Evolutionary conservation across 2,329 filamentous ascomycete species (phyloP), one percentile per base, ranked within the genome.

Genomic region (Plectosphaerella plurivora): DNA sequence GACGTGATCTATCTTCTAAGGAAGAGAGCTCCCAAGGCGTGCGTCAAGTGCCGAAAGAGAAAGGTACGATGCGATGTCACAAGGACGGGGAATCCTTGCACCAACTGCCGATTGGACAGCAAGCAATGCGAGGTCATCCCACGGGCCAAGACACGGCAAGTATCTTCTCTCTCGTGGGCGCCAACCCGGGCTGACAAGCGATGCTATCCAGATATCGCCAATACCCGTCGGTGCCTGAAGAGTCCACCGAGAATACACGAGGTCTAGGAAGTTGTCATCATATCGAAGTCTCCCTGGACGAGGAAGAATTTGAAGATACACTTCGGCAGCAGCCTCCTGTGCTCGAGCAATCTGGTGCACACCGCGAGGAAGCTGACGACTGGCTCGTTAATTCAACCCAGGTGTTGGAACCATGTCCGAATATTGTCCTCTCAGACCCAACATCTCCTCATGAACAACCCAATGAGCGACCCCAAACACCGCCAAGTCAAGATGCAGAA

Each of bases 41-140:
- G 45, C 12, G 8, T 47, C 45, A 20, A 12, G 16, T 47, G 45
- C 45, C 45, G 45, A 33, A 16, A 10, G 6, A 33, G 45, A 33
- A 47, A 47, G 45, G 45, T 47, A 16, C 24, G 45, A 18, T 47
- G 45, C 45, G 28, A 47, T 36, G 45, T 47, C 25, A 47, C 25
- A n/a, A 20, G 25, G 16, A 16, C 16, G n/a, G 45, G 45, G 10
- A 11, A 33, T 5, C 45, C 45, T 35, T 47, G 45, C 16, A 47
- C 45, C 14, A 47, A 47, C 16, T 47, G 45, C 33, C 45, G 16
- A n/a, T 20, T 35, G 16, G 45, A 47, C 12, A 20, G 14, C 16
- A 47, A 36, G 45, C 25, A 33, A 12, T 47, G 45, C 28, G 28
- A n/a, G 16, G 45, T 47, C n/a, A 20, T 35, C 20, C 15, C 25